phyloP scores from a whole-genome alignment of 441 rosid species.

The Eugenia klotzschiana region DNA sequence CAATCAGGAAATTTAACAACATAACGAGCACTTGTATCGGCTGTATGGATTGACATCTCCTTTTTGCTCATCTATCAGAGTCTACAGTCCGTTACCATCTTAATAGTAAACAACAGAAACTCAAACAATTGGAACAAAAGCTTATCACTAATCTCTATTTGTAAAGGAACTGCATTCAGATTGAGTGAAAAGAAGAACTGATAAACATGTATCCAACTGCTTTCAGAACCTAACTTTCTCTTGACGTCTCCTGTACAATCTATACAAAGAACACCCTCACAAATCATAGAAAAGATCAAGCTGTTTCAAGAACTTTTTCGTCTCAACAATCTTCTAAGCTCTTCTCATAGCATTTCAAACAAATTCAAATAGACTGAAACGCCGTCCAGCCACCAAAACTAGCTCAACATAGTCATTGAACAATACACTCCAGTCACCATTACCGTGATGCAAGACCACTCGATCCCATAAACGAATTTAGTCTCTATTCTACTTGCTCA shows the following conservation, averaged over 20 bases:
- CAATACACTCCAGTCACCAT: neutral
- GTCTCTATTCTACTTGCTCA: neutral
- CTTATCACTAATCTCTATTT: neutral
- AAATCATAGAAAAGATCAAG: neutral
- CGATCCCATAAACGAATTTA: neutral
- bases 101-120: neutral
- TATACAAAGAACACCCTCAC: neutral
- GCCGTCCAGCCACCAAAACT: neutral
- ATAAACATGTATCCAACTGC: neutral
- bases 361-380: neutral
- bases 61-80: neutral
- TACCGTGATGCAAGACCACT: neutral
- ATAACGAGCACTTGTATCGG: neutral
- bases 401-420: neutral
- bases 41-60: neutral
- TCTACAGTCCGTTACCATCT: neutral
- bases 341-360: neutral
- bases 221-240: neutral
- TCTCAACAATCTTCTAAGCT: neutral
- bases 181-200: neutral
- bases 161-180: neutral
- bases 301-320: neutral
- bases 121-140: neutral
- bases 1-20: neutral
- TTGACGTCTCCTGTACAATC: neutral